Evolutionary conservation across 352 stramenopile species (phyloP), one percentile per base, ranked within the genome.

Genomic region (Phytophthora hibernalis): DNA sequence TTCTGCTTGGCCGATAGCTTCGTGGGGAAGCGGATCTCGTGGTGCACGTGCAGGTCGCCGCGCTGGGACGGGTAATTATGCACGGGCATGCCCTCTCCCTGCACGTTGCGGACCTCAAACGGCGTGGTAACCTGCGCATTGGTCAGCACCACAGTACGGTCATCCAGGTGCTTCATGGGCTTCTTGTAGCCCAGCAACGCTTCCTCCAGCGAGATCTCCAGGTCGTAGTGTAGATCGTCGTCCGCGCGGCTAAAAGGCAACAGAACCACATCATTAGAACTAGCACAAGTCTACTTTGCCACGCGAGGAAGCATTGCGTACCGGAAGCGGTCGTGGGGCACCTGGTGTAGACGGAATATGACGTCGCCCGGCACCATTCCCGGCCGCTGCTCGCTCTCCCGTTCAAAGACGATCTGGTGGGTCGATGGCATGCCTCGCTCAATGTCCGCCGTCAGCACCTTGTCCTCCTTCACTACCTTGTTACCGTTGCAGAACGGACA

Each of bases 121-220:
- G 91, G 93, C 65, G 97, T 96, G 0, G 92, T 98, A 20, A 99
- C 84, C 35, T 85, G 82, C 28, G 93, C 52, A 35, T 89, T 78
- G 26, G 83, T 82, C 21, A 99, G 66, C 28, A 72, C 76, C n/a
- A 99, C 97, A 51, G 87, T 80, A 59, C 96, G 92, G 42, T 96
- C 91, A 76, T 99, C 97, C 37, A 99, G 71, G 73, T 99, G 96
- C 22, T 80, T 79, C 28, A 99, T 78, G 42, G 87, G 82, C 61
- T 97, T 90, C 49, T 74, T 88, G 77, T 99, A 99, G 50, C 97
- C 97, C 69, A 98, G 68, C 63, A 99, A 80, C 24, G 97, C 97
- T 70, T 99, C 95, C 42, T 98, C 94, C 37, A 99, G 79, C n/a
- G 91, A 92, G 63, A 99, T 98, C 62, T 96, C 85, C 54, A 98